phyloP scores from a whole-genome alignment of 2,329 filamentous ascomycete species.

The Ophiognomonia clavigignenti-juglandacearum region DNA sequence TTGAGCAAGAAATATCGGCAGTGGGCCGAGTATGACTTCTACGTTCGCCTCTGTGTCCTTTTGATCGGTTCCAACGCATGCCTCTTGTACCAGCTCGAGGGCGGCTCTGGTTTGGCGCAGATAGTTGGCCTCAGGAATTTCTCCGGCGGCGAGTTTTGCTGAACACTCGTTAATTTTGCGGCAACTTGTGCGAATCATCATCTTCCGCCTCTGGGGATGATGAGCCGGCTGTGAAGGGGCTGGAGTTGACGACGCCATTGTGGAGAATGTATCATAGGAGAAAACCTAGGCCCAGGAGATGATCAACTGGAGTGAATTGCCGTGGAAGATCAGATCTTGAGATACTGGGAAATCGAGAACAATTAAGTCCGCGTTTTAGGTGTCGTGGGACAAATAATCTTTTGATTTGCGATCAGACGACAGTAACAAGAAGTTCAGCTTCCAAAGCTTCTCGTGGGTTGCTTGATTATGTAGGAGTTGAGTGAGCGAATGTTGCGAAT shows the following conservation, averaged over 20 bases:
- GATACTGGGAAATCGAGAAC: too few relatives aligned
- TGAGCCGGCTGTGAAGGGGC: neutral
- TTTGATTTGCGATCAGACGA: too few relatives aligned
- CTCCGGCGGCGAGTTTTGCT: neutral
- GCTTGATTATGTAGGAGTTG: too few relatives aligned
- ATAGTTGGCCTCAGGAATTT: neutral
- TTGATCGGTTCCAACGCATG: neutral
- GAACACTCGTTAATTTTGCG: neutral
- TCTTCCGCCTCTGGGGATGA: neutral
- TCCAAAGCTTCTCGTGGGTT: too few relatives aligned
- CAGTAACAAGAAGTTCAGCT: too few relatives aligned
- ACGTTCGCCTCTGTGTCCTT: neutral
- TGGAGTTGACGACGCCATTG: neutral
- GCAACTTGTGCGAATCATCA: neutral
- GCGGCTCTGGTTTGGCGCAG: neutral
- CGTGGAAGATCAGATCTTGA: too few relatives aligned
- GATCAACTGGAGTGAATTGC: too few relatives aligned
- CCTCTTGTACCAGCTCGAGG: neutral
- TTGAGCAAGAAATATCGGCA: neutral
- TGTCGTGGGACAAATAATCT: too few relatives aligned
- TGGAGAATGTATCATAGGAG: neutral
- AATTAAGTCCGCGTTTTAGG: too few relatives aligned
- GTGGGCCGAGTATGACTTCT: neutral
- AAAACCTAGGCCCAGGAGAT: too few relatives aligned
- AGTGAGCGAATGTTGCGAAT: too few relatives aligned